A percentile compares a stretch with the other conserved stretches of the same genome.
Evolutionary conservation across 208 protist genomes (phyloP).

Genomic region (Crithidia bombi): DNA sequence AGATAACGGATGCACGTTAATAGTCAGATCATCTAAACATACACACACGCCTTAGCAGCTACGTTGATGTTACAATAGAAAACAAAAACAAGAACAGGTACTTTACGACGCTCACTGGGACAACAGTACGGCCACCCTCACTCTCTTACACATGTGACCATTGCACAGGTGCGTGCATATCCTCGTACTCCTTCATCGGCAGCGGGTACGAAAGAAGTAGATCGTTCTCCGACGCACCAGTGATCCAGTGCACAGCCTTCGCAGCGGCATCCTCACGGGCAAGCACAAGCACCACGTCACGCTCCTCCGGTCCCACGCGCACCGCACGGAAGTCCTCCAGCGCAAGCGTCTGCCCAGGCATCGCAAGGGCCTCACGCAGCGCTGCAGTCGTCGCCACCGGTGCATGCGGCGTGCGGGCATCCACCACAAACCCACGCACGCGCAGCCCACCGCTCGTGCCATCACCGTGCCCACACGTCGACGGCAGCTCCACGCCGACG

Average conservation of each 20-base stretch:
- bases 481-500: constrained; percentile 18
- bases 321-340: constrained; percentile 59
- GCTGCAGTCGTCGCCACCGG: constrained; percentile 6
- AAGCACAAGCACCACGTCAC: constrained; percentile 38
- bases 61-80: neutral
- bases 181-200: constrained; percentile 43
- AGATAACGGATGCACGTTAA: too few relatives aligned
- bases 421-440: constrained; percentile 42
- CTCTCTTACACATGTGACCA: constrained; percentile 20
- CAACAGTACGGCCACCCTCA: neutral
- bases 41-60: neutral
- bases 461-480: constrained; percentile 14
- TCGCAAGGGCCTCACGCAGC: constrained; percentile 30
- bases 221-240: constrained; percentile 47
- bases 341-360: constrained; percentile 55
- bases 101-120: neutral
- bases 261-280: constrained; percentile 38
- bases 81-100: neutral
- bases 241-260: constrained; percentile 49
- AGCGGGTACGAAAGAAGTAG: constrained; percentile 53
- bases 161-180: constrained; percentile 38
- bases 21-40: neutral
- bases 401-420: constrained; percentile 29
- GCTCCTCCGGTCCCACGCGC: constrained; percentile 26
- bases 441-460: constrained; percentile 13